phyloP scores from a whole-genome alignment of 2,329 filamentous ascomycete species.

The Hypoxylon sp. region DNA sequence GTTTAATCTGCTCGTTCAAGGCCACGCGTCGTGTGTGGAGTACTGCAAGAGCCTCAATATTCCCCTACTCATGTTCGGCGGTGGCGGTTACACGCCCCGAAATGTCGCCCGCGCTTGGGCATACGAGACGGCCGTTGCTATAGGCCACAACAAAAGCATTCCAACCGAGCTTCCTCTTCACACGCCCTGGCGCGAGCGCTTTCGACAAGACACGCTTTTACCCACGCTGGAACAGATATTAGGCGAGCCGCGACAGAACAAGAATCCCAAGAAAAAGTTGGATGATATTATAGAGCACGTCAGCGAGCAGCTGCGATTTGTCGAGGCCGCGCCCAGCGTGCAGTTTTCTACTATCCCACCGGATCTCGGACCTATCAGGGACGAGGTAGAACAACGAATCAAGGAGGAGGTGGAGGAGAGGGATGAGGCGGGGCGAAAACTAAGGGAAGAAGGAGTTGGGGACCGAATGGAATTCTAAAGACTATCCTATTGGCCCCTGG shows the following conservation, averaged over 20 bases:
- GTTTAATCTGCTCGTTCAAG: conserved; percentile 97
- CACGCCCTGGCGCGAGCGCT: conserved; percentile 89
- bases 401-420: conserved; percentile 75
- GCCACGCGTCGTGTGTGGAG: conserved; percentile 90
- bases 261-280: conserved; percentile 83
- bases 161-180: conserved; percentile 81
- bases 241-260: conserved; percentile 79
- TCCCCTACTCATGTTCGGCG: conserved; percentile 91
- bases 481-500: not conserved
- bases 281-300: conserved; percentile 83
- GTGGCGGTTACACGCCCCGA: conserved; percentile 94
- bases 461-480: conserved; percentile 66
- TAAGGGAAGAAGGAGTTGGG: conserved; percentile 71
- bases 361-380: conserved; percentile 77
- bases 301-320: conserved; percentile 87
- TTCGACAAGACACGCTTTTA: conserved; percentile 89
- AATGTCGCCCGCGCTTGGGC: conserved; percentile 98
- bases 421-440: conserved; percentile 67
- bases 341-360: conserved; percentile 86
- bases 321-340: conserved; percentile 87
- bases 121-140: conserved; percentile 93
- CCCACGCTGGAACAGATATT: conserved; percentile 83
- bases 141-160: conserved; percentile 79
- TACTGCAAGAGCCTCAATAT: conserved; percentile 86
- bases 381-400: conserved; percentile 77